These are phyloP conservation scores for Atkinsonella hypoxylon DNA, from an alignment of 2,329 filamentous ascomycete species.

Conservation along the genomic window DNA sequence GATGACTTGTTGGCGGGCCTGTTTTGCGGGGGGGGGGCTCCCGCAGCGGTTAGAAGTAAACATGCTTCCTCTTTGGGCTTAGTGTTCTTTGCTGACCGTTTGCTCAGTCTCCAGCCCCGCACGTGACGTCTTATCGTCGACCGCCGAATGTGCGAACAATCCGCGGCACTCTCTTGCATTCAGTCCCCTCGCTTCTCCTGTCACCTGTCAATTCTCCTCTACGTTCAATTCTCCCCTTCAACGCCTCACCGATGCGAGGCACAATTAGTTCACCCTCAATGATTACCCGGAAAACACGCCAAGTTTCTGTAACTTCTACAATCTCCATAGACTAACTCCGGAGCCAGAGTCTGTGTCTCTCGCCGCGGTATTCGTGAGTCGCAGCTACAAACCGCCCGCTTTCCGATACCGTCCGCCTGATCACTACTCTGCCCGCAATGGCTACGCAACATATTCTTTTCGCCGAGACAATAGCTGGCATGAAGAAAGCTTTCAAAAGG, in stretches of 20 bases:
- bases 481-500: conserved; percentile 56
- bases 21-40: conserved; percentile 15
- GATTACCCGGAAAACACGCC: not conserved
- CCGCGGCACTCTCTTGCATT: too few species aligned
- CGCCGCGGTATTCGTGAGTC: not conserved
- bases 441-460: conserved; percentile 48
- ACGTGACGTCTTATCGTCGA: conserved; percentile 3
- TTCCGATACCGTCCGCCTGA: not conserved
- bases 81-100: conserved; percentile 7
- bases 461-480: conserved; percentile 53
- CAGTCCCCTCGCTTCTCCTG: conserved; percentile 1
- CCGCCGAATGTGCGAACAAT: too few species aligned
- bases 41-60: conserved; percentile 15
- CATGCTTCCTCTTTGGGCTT: conserved; percentile 16
- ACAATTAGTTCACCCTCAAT: not conserved
- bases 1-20: conserved; percentile 7
- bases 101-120: not conserved
- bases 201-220: conserved; percentile 1
- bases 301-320: not conserved
- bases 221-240: not conserved
- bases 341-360: not conserved
- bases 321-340: not conserved
- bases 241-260: not conserved
- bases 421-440: conserved; percentile 18
- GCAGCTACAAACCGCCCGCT: not conserved